Percentiles rank a stretch among this genome's conserved stretches.
Conservation (phyloP, 805 yeast species). For the Cephaloascus fragrans region DNA sequence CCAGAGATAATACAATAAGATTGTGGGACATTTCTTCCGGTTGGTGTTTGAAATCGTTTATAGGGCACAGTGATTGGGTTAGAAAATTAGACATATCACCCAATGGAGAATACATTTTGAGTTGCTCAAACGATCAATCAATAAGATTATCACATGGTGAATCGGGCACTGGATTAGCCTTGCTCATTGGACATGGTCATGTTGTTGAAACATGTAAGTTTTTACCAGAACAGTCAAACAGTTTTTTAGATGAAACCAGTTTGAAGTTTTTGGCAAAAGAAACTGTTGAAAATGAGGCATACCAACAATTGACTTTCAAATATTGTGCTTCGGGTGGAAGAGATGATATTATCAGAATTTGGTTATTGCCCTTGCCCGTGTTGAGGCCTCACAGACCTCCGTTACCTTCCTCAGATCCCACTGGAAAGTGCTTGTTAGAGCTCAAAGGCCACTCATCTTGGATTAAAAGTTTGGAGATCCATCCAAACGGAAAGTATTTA, state of each 20-base stretch:
- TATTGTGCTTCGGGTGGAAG: conserved; percentile 75
- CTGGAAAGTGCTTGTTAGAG: conserved; percentile 48
- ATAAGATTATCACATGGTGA: conserved; percentile 56
- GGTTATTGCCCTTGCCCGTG: conserved; percentile 68
- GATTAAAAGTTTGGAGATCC: conserved; percentile 63
- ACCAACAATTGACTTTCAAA: conserved; percentile 43
- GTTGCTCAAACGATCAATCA: conserved; percentile 75
- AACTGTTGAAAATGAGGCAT: conserved; percentile 11
- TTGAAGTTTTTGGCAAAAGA: conserved; percentile 17
- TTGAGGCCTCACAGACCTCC: conserved; percentile 46
- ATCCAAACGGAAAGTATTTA: conserved; percentile 66
- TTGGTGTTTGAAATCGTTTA: conserved; percentile 52
- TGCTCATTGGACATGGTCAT: conserved; percentile 70
- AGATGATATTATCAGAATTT: conserved; percentile 63
- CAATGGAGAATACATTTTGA: conserved; percentile 48
- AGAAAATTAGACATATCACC: conserved; percentile 43
- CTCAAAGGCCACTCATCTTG: conserved; percentile 77
- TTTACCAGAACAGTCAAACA: conserved; percentile 44
- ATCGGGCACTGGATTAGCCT: conserved; percentile 57
- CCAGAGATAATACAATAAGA: conserved; percentile 53
- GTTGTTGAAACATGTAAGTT: conserved; percentile 70
- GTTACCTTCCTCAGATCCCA: conserved; percentile 47
- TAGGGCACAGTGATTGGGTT: conserved; percentile 88
- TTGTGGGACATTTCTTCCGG: conserved; percentile 66
- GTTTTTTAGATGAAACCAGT: conserved; percentile 35